Evolutionary conservation across 73 alveolate genomes (phyloP).

Genomic region (Stentor roeselii): DNA sequence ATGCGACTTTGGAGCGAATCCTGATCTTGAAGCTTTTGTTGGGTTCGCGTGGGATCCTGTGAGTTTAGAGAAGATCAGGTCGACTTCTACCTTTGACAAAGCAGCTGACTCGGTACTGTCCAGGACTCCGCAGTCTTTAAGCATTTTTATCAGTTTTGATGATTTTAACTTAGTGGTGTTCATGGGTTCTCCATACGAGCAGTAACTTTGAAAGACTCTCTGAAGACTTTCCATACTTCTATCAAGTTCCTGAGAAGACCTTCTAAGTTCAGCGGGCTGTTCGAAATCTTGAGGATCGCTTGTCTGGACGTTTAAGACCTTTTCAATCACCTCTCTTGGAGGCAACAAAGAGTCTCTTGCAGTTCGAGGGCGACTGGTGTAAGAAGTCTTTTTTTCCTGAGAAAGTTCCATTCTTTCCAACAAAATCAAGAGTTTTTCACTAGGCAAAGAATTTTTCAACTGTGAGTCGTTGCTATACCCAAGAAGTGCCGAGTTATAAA

Average conservation of each 20-base stretch:
- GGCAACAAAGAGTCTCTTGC: conserved; percentile 47
- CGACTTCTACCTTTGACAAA: background rate
- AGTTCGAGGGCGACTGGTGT: conserved; percentile 56
- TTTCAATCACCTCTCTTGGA: background rate
- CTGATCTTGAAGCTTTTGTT: too few species aligned
- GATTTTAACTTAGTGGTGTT: conserved; percentile 53
- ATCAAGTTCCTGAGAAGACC: conserved; percentile 7
- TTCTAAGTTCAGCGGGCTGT: background rate
- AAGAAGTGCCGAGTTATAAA: background rate
- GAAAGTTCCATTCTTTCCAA: conserved; percentile 66
- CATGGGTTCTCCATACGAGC: conserved; percentile 68
- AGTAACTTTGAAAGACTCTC: conserved; percentile 53
- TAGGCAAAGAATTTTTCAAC: background rate
- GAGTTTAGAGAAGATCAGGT: background rate
- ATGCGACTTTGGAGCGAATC: too few species aligned
- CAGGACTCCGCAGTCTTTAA: conserved; percentile 52
- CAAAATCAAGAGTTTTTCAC: conserved; percentile 49
- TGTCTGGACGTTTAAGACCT: background rate
- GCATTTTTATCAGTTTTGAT: conserved; percentile 50
- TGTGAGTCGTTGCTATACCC: too few species aligned
- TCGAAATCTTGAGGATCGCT: background rate
- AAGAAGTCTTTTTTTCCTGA: conserved; percentile 36
- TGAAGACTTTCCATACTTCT: conserved; percentile 38
- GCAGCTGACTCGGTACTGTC: background rate
- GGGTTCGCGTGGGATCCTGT: background rate